These are phyloP conservation scores for Hygrocybe punicea DNA, from an alignment of 768 basidiomycete genomes.

Conservation along the genomic window DNA sequence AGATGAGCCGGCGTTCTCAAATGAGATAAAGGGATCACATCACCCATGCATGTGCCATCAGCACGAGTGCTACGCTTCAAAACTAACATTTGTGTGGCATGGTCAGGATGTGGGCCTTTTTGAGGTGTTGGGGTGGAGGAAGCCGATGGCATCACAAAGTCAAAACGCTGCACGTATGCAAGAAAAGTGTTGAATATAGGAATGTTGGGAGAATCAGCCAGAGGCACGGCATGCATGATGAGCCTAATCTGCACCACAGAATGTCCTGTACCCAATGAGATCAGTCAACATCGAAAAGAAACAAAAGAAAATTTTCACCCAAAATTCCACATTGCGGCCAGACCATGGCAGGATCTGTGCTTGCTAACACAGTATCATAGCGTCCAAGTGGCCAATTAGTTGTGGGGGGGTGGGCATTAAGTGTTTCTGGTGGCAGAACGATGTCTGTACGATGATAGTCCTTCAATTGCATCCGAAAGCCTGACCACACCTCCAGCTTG, in stretches of 20 bases:
- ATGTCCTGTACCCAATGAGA: not conserved
- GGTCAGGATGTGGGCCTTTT: slow-evolving; percentile 7
- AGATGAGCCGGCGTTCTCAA: slow-evolving; percentile 7
- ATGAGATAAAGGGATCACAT: slow-evolving; percentile 10
- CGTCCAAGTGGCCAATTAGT: slow-evolving; percentile 18
- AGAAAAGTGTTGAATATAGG: not conserved
- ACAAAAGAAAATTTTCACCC: slow-evolving; percentile 11
- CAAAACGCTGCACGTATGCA: slow-evolving; percentile 4
- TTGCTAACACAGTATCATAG: slow-evolving; percentile 20
- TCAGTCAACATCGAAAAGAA: not conserved
- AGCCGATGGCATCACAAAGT: slow-evolving; percentile 8
- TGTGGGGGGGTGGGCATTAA: slow-evolving; percentile 21
- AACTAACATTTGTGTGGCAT: slow-evolving; percentile 6
- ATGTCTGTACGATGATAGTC: slow-evolving; percentile 20
- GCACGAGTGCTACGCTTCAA: not conserved
- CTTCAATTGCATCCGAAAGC: slow-evolving; percentile 22
- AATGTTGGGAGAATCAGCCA: not conserved
- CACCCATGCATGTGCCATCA: slow-evolving; percentile 6
- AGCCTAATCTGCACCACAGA: not conserved
- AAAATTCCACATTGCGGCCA: slow-evolving; percentile 21
- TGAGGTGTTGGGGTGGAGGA: not conserved
- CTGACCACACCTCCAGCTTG: slow-evolving; percentile 28
- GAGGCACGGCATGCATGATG: not conserved
- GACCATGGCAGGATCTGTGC: slow-evolving; percentile 6
- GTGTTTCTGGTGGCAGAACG: slow-evolving; percentile 17